Evolutionary conservation across 1,284 basidiomycete species (phyloP), one percentile per base, ranked within the genome.

Genomic region (Singerocomus inundabilis): DNA sequence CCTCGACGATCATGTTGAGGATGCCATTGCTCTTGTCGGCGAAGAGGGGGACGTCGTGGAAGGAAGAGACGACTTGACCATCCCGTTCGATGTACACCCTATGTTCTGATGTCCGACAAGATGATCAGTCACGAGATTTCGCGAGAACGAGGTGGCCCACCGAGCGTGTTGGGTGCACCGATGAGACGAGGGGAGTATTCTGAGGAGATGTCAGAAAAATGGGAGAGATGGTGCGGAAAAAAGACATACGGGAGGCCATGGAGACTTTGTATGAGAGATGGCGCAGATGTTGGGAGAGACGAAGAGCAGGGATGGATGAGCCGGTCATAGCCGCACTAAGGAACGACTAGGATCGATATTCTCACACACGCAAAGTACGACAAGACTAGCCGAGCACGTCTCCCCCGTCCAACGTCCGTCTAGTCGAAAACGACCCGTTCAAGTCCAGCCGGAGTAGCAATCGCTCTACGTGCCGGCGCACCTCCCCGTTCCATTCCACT

Each of bases 1-100:
- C 89, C 77, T 99, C 96, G 69, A 98, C 94, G 70, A 98, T 77
- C 93, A 98, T 96, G 86, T 97, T 96, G 74, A 98, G 81, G 78
- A 98, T 88, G 68, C 89, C 91, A 72, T 88, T 89, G 75, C 79
- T 86, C 76, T 88, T 89, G 75, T 98, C 92, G 53, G 93, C 92
- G 72, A 95, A 97, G 66, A 98, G 91, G 25, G 94, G 94, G 66
- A 98, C 89, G 74, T 98, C 94, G 70, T 97, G 94, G 84, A 93
- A 97, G 54, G 92, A 80, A 15, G 94, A 97, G 55, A 96, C 75
- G 71, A 93, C 85, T 57, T 81, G 80, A 62, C 87, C 86, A 63
- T 90, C 85, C 68, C 91, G 87, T 73, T 99, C 96, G 72, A 94
- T 83, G 81, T 74, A 99, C 55, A 96, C 88, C 54, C 96, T 91